Percentiles rank a stretch among this genome's conserved stretches.
Conservation (phyloP, 1,139 yeast species). For the Kodamaea arcana region DNA sequence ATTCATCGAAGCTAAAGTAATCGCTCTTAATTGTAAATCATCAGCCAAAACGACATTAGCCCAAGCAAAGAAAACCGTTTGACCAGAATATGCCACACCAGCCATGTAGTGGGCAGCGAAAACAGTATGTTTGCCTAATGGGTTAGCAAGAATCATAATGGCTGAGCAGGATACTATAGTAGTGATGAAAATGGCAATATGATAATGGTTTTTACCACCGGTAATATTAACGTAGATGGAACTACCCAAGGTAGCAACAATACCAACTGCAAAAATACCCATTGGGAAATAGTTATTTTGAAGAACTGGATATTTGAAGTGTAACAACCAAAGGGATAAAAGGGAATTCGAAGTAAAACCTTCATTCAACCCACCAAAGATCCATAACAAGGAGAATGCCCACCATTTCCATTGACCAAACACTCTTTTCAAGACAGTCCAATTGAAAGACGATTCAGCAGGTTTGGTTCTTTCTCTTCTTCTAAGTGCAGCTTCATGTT, state of each 20-base stretch:
- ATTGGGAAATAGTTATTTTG: constrained; percentile 54
- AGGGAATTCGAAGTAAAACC: constrained; percentile 51
- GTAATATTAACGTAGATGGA: constrained; percentile 48
- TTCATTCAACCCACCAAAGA: constrained; percentile 58
- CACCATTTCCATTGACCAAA: constrained; percentile 59
- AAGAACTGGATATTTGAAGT: constrained; percentile 39
- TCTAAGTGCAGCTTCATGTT: constrained; percentile 27
- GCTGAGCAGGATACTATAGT: constrained; percentile 39
- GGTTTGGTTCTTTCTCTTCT: constrained; percentile 27
- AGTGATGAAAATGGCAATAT: constrained; percentile 43
- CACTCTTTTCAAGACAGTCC: constrained; percentile 45
- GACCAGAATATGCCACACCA: constrained; percentile 54
- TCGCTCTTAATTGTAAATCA: constrained; percentile 55
- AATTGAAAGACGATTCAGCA: constrained; percentile 33
- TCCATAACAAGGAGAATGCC: constrained; percentile 51
- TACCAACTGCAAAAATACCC: constrained; percentile 54
- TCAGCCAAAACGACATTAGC: constrained; percentile 52
- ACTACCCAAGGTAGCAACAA: constrained; percentile 40
- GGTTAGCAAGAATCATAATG: constrained; percentile 33
- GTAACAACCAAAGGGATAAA: constrained; percentile 48
- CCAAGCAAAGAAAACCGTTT: constrained; percentile 58
- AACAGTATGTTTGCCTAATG: constrained; percentile 31
- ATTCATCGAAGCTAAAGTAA: constrained; percentile 59
- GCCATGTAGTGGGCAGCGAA: constrained; percentile 54
- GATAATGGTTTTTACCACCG: constrained; percentile 50